A percentile compares a stretch with the other conserved stretches of the same genome.
These are phyloP conservation scores for Malassezia arunalokei DNA, from an alignment of 1,284 basidiomycete genomes.

Conservation along the genomic window DNA sequence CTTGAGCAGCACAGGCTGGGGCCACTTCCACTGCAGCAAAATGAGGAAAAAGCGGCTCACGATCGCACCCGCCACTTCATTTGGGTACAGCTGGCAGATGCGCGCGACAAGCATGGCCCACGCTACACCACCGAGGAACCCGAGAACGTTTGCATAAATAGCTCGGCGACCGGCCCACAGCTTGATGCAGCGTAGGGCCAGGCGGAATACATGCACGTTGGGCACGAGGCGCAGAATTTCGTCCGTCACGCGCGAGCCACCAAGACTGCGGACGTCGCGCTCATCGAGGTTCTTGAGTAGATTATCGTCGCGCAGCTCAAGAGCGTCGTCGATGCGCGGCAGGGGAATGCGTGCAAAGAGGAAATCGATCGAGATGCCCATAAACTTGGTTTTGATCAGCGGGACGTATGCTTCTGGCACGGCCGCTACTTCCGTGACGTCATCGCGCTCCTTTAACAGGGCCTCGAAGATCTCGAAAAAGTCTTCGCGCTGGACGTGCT, in stretches of 20 bases:
- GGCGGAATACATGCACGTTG: constrained; percentile 83
- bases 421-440: constrained; percentile 75
- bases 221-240: constrained; percentile 91
- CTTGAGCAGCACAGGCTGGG: constrained; percentile 87
- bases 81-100: constrained; percentile 97
- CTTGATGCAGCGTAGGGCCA: constrained; percentile 87
- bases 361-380: constrained; percentile 85
- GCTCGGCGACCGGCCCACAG: constrained; percentile 92
- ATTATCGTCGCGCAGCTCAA: constrained; percentile 80
- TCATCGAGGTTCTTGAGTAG: constrained; percentile 87
- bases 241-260: constrained; percentile 90
- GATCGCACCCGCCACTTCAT: constrained; percentile 81
- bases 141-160: constrained; percentile 95
- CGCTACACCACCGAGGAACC: constrained; percentile 93
- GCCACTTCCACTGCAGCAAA: constrained; percentile 96
- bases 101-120: constrained; percentile 97
- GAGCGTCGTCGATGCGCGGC: constrained; percentile 74
- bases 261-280: constrained; percentile 81
- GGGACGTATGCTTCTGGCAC: constrained; percentile 94
- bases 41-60: constrained; percentile 95
- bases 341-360: constrained; percentile 75
- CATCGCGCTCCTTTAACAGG: constrained; percentile 75
- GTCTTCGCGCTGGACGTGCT: constrained; percentile 86
- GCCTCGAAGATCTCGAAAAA: constrained; percentile 85
- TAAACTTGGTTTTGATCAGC: constrained; percentile 80